Evolutionary conservation across 768 basidiomycete species (phyloP), one percentile per base, ranked within the genome.

Genomic region (Pleurotus giganteus): DNA sequence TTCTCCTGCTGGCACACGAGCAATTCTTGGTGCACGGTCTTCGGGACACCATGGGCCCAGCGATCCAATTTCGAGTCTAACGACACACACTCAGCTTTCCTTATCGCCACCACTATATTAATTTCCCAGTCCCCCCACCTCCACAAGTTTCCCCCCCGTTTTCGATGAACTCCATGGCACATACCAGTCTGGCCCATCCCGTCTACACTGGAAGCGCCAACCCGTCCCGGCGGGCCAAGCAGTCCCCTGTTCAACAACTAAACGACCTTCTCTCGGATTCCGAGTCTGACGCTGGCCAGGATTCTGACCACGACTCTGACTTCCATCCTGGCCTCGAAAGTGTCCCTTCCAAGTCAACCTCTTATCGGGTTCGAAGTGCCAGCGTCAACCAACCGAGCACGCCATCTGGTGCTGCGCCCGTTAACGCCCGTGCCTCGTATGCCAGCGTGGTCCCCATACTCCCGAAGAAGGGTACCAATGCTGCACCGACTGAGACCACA

Each of bases 151-250:
- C 36, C 17, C 52, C 41, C 27, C n/a, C 15, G 26, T 17, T 39
- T 6, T 12, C 42, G 17, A 26, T 41, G 26, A 28, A 13, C 49
- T 24, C 34, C 36, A 56, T 52, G 32, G 7, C n/a, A 7, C 28
- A 7, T 27, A 41, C 26, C 27, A 39, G 13, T 34, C 6, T 17
- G 65, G 61, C 60, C 58, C 61, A 32, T 56, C 61, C 46, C 29
- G 64, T 64, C 34, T 74, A 74, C 60, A 56, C 68, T 27, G 71
- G 66, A 4, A 71, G 68, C 60, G 70, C 66, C 43, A 75, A 75
- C 43, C 75, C 73, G 23, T 57, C 72, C 34, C 63, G 75, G 27
- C 73, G 73, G 19, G 73, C 69, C 8, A 76, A 76, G 58, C 71
- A 69, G 17, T 31, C 26, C 8, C 12, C 44, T 24, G 19, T 34